Conservation (phyloP, 2,329 filamentous ascomycete genomes). For the Rutstroemia sp. region DNA sequence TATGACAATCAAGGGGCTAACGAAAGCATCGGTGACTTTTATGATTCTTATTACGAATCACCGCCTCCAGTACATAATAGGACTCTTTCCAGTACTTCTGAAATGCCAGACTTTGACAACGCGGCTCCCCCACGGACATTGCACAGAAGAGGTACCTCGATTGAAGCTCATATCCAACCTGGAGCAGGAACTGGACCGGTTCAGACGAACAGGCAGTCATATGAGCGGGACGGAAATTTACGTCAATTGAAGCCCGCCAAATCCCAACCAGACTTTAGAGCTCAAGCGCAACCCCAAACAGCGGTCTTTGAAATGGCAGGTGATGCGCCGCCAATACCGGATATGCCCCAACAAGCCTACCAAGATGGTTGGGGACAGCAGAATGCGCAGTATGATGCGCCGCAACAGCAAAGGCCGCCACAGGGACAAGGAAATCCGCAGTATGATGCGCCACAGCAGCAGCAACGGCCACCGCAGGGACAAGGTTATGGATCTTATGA, state of each 20-base stretch:
- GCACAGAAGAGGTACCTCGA: constrained; percentile 21
- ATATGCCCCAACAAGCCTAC: constrained; percentile 20
- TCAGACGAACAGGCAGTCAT: neutral
- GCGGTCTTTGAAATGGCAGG: constrained; percentile 69
- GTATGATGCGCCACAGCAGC: constrained; percentile 14
- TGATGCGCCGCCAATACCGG: constrained; percentile 50
- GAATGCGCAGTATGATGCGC: constrained; percentile 16
- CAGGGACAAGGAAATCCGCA: constrained; percentile 17
- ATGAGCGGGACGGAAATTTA: constrained; percentile 31
- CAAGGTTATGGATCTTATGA: constrained; percentile 19
- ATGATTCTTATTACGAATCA: constrained; percentile 46
- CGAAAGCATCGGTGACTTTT: constrained; percentile 42
- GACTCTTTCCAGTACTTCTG: constrained; percentile 19
- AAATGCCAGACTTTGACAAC: constrained; percentile 28
- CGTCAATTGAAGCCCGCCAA: constrained; percentile 50
- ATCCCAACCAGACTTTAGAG: constrained; percentile 58
- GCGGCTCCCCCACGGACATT: constrained; percentile 8
- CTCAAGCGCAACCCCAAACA: constrained; percentile 44
- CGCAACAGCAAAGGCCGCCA: constrained; percentile 12
- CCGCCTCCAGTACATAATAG: constrained; percentile 13
- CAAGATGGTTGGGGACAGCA: constrained; percentile 23
- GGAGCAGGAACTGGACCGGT: neutral
- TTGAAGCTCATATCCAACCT: constrained; percentile 26
- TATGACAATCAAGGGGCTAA: constrained; percentile 27
- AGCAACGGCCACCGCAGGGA: neutral